A percentile compares a stretch with the other conserved stretches of the same genome.
Evolutionary conservation across 2,329 filamentous ascomycete genomes (phyloP).

Genomic region (Aschersonia sp.): DNA sequence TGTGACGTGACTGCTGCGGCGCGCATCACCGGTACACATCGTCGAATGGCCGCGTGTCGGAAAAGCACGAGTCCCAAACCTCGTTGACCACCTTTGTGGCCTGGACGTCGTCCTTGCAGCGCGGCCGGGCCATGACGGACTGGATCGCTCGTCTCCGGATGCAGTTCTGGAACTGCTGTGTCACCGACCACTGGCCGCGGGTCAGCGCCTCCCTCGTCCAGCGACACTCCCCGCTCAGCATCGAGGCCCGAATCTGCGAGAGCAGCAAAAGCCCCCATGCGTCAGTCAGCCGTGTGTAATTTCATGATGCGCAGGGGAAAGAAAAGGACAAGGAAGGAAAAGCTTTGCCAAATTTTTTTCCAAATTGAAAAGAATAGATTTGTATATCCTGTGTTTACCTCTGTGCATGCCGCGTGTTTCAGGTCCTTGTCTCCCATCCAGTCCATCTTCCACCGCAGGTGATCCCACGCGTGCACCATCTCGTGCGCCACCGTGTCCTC

Average conservation of each 20-base stretch:
- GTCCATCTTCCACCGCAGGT: slow-evolving; percentile 81
- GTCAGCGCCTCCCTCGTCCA: slow-evolving; percentile 79
- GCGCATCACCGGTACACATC: slow-evolving; percentile 66
- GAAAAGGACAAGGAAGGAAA: no score
- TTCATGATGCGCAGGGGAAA: no score
- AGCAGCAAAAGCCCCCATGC: background rate
- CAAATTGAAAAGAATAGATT: background rate
- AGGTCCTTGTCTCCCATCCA: slow-evolving; percentile 56
- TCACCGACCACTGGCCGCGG: slow-evolving; percentile 73
- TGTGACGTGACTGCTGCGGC: background rate
- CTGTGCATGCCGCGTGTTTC: slow-evolving; percentile 83
- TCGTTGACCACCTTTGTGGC: slow-evolving; percentile 83
- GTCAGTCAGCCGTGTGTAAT: background rate
- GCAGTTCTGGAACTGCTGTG: slow-evolving; percentile 87
- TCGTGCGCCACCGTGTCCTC: slow-evolving; percentile 94
- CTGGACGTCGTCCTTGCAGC: slow-evolving; percentile 73
- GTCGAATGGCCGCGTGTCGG: slow-evolving; percentile 88
- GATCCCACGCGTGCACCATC: slow-evolving; percentile 96
- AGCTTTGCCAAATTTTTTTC: no score
- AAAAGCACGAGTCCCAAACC: slow-evolving; percentile 97
- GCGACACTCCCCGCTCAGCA: slow-evolving; percentile 84
- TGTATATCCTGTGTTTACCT: slow-evolving; percentile 39
- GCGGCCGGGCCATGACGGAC: slow-evolving; percentile 64
- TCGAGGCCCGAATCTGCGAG: slow-evolving; percentile 72
- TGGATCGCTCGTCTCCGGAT: slow-evolving; percentile 68